These are phyloP conservation scores for Podospora sp. DNA, from an alignment of 495 filamentous ascomycete species.

Conservation along the genomic window DNA sequence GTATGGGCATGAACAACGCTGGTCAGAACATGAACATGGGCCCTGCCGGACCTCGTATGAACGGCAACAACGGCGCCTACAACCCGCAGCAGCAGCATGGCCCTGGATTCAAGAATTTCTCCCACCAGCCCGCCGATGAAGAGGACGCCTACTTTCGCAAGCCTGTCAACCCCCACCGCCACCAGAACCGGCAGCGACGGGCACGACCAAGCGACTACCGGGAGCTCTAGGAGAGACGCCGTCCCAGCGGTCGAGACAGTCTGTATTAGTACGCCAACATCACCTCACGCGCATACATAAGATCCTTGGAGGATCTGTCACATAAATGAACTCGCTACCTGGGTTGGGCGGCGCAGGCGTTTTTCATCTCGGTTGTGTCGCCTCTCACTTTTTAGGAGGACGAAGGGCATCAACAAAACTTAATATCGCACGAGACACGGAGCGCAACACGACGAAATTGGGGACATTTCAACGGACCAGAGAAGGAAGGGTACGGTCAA, in stretches of 20 bases:
- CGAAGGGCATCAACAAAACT: neutral
- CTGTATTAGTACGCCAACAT: neutral
- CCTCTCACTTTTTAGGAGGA: neutral
- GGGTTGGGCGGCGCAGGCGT: neutral
- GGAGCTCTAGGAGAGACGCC: slow-evolving; percentile 60
- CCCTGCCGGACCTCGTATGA: slow-evolving; percentile 24
- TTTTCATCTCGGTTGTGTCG: neutral
- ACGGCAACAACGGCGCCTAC: slow-evolving; percentile 35
- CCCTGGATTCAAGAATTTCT: slow-evolving; percentile 37
- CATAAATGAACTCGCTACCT: neutral
- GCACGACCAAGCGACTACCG: slow-evolving; percentile 86
- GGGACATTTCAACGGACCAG: neutral
- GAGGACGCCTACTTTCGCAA: slow-evolving; percentile 94
- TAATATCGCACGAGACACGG: neutral
- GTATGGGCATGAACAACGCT: slow-evolving; percentile 21
- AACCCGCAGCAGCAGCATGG: slow-evolving; percentile 44
- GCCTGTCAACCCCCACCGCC: slow-evolving; percentile 92
- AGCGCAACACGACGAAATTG: neutral
- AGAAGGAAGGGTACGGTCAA: neutral
- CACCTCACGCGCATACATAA: neutral
- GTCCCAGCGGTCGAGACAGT: neutral
- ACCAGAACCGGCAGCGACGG: slow-evolving; percentile 75
- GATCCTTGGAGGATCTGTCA: neutral
- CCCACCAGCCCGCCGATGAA: slow-evolving; percentile 81
- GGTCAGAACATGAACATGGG: slow-evolving; percentile 20